phyloP scores from a whole-genome alignment of 2,329 filamentous ascomycete species.

The Exophiala spinifera region DNA sequence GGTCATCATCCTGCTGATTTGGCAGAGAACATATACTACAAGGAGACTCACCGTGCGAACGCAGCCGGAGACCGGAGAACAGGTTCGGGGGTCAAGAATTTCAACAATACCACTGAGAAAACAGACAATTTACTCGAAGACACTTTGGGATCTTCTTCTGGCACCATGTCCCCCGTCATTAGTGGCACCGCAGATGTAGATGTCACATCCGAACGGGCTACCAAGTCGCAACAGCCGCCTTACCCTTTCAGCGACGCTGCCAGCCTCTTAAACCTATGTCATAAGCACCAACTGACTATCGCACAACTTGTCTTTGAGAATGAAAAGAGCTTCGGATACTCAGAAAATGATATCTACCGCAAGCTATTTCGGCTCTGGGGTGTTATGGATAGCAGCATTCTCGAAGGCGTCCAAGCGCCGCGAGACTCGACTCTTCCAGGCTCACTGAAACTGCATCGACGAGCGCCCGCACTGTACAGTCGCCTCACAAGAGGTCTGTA shows the following conservation, averaged over 20 bases:
- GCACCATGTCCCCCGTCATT: too few species aligned
- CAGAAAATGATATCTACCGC: conserved; percentile 20
- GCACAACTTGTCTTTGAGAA: conserved; percentile 26
- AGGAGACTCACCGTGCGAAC: conserved; percentile 17
- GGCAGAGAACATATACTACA: conserved; percentile 21
- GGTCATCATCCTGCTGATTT: conserved; percentile 18
- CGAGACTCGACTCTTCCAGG: conserved; percentile 19
- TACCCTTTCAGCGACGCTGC: conserved; percentile 23
- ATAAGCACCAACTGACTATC: conserved; percentile 26
- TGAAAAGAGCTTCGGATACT: conserved; percentile 21
- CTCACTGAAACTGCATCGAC: conserved; percentile 21
- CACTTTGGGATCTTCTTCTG: too few species aligned
- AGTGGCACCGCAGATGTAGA: background rate
- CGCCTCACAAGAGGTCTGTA: conserved; percentile 25
- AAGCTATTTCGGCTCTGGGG: conserved; percentile 24
- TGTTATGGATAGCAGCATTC: conserved; percentile 27
- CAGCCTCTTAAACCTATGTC: conserved; percentile 19
- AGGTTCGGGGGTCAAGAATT: too few species aligned
- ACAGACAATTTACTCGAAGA: too few species aligned
- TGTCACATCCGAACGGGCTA: background rate
- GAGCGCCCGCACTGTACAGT: conserved; percentile 22
- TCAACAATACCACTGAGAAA: too few species aligned
- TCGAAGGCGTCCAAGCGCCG: conserved; percentile 23
- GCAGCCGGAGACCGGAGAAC: conserved; percentile 11
- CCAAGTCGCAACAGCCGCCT: conserved; percentile 3